These are phyloP conservation scores for Neurospora sp. DNA, from an alignment of 495 filamentous ascomycete genomes.

Conservation along the genomic window DNA sequence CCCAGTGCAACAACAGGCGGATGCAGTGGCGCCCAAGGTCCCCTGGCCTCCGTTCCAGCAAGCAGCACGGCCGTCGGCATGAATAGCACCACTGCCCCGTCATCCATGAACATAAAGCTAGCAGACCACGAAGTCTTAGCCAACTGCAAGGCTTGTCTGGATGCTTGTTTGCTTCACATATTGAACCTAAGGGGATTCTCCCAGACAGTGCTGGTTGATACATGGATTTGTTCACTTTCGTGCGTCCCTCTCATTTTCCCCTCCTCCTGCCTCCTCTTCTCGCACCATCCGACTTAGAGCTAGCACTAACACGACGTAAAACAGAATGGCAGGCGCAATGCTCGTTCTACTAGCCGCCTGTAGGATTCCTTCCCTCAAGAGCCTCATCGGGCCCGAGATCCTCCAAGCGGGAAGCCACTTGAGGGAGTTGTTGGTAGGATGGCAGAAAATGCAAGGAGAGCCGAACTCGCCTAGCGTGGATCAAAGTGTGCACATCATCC, in stretches of 20 bases:
- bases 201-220: constrained; percentile 37
- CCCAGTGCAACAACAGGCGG: background rate
- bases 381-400: constrained; percentile 17
- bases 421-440: constrained; percentile 12
- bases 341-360: constrained; percentile 23
- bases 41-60: background rate
- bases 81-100: background rate
- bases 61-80: background rate
- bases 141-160: constrained; percentile 28
- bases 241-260: constrained; percentile 13
- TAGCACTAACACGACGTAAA: background rate
- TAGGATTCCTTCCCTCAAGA: constrained; percentile 9
- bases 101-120: background rate
- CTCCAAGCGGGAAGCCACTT: constrained; percentile 20
- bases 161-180: constrained; percentile 33
- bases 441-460: constrained; percentile 17
- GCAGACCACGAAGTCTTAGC: constrained; percentile 18
- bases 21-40: background rate
- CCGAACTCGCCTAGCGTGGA: constrained; percentile 23
- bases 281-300: background rate
- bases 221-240: constrained; percentile 41
- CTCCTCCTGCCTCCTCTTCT: background rate
- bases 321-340: constrained; percentile 26
- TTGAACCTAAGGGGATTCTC: constrained; percentile 28
- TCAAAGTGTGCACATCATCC: constrained; percentile 23